Base-by-base conservation (phyloP, 2,329 filamentous ascomycete species). In the Dendryphion nanum region DNA sequence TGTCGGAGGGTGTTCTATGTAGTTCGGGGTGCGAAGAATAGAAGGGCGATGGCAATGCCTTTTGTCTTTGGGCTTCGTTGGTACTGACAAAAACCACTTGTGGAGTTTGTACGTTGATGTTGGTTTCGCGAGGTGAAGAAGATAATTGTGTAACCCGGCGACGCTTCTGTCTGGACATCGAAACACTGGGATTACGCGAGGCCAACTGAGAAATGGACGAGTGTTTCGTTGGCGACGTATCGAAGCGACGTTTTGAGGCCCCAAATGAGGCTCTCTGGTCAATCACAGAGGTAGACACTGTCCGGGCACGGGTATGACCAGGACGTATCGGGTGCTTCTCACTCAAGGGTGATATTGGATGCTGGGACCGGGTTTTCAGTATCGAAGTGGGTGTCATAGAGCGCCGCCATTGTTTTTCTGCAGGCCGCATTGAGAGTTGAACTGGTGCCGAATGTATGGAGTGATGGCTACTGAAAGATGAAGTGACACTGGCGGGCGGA, bases 11-110 rank as follows among this genome's bases (percentile, higher is more conserved):
- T 6, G 60, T 50, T 8, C 61, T 45, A 20, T 53, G 51, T 4
- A 61, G 45, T 6, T 50, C 45, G 17, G 52, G 50, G 8, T 55
- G 53, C 6, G 55, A 57, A 2, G 65, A 66, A 18, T 56, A 63
- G 50, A 66, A 66, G 5, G 70, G 69, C 6, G 66, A 70, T 8
- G 64, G 62, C 5, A 69, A 67, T 39, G 71, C 69, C 42, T 52
- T 53, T 51, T 46, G 38, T 39, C 52, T 45, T 50, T 59, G 44
- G 42, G 52, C 50, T 57, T 61, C 42, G 1, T 28, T 35, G 2
- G 33, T 45, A 10, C 17, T 34, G 8, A 35, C 31, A 15, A 33
- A 39, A 18, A 38, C 44, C 15, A 44, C 45, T 28, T 33, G 46
- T 19, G 52, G 59, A 26, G 23, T 10, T n/a, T n/a, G n/a, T n/a